Conservation (phyloP, 441 rosid genomes). For the Eutrema salsugineum region DNA sequence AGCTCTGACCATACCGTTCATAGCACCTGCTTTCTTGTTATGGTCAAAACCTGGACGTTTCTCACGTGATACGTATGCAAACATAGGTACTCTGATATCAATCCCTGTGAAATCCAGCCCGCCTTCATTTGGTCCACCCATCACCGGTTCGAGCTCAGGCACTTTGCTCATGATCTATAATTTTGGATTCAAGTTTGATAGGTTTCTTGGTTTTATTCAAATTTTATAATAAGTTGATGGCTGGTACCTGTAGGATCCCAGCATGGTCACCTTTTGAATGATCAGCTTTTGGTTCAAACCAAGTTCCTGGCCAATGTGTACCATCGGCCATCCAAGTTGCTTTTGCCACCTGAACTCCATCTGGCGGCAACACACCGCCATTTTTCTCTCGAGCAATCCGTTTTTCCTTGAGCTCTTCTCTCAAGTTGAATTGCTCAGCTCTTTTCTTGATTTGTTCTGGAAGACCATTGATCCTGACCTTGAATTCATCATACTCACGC, state of each 20-base stretch:
- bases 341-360: slow-evolving; percentile 42
- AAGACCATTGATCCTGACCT: slow-evolving; percentile 82
- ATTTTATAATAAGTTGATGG: background rate
- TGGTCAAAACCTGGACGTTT: slow-evolving; percentile 87
- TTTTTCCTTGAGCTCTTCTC: slow-evolving; percentile 50
- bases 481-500: slow-evolving; percentile 91
- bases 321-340: slow-evolving; percentile 99
- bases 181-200: background rate
- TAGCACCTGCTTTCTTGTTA: slow-evolving; percentile 95
- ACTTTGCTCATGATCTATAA: slow-evolving; percentile 76
- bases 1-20: slow-evolving; percentile 92
- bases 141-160: slow-evolving; percentile 66
- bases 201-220: background rate
- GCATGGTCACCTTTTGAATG: slow-evolving; percentile 89
- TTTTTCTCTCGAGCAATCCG: slow-evolving; percentile 49
- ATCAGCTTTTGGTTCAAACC: slow-evolving; percentile 59
- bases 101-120: slow-evolving; percentile 68
- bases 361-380: slow-evolving; percentile 51
- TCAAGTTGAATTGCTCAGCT: slow-evolving; percentile 48
- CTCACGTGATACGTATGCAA: slow-evolving; percentile 80
- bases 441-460: slow-evolving; percentile 66
- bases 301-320: slow-evolving; percentile 94
- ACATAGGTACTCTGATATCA: slow-evolving; percentile 80
- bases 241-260: slow-evolving; percentile 69
- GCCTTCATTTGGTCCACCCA: slow-evolving; percentile 59